phyloP scores from a whole-genome alignment of 176 grass and related monocot genomes.

The Oryza coarctata region DNA sequence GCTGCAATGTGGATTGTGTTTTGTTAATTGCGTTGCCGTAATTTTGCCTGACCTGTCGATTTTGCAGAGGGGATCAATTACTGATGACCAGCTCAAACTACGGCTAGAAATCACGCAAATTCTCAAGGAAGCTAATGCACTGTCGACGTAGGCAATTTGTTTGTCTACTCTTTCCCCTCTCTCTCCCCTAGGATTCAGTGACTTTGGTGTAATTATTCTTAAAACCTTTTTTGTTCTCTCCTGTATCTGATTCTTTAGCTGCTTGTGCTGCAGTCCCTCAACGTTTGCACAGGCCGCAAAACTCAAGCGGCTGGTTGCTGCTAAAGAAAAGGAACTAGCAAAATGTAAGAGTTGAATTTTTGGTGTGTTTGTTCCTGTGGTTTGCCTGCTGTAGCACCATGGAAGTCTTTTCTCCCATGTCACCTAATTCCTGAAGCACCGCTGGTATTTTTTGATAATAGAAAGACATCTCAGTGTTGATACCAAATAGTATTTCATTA shows the following conservation, averaged over 20 bases:
- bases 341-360: conserved; percentile 48
- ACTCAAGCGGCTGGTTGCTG: conserved; percentile 63
- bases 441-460: neutral
- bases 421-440: neutral
- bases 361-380: neutral
- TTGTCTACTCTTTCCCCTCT: neutral
- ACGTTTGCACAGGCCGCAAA: conserved; percentile 96
- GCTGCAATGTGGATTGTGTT: neutral
- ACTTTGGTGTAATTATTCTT: neutral
- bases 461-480: neutral
- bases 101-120: conserved; percentile 67
- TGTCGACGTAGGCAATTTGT: conserved; percentile 58
- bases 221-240: neutral
- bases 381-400: neutral
- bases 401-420: neutral
- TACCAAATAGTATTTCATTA: neutral
- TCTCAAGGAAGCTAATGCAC: conserved; percentile 68
- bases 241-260: conserved; percentile 6
- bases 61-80: conserved; percentile 58
- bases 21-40: neutral
- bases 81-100: conserved; percentile 59
- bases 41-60: conserved; percentile 12
- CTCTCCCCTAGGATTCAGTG: neutral
- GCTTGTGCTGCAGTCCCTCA: conserved; percentile 59
- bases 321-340: conserved; percentile 82